Base-by-base conservation (phyloP, 352 stramenopile genomes). In the Poterioochromonas sp. region DNA sequence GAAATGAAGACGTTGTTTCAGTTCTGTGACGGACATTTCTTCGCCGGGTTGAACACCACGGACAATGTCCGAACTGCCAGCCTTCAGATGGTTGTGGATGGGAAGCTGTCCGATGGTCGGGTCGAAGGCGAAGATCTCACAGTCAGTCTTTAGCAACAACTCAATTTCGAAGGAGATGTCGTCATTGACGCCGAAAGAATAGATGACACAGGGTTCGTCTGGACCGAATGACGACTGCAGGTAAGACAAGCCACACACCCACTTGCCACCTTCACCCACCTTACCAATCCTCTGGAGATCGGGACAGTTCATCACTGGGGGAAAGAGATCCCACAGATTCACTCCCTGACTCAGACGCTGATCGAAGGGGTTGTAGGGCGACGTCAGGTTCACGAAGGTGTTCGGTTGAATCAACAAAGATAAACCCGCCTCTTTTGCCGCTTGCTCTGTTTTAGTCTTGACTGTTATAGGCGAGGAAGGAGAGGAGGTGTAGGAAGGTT, bases 221-320 rank as follows among this genome's bases (percentile, higher is more conserved):
- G 34, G 15, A n/a, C n/a, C n/a, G n/a, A n/a, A n/a, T n/a, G n/a
- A n/a, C n/a, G n/a, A n/a, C n/a, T 32, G 29, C 53, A 78, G 20
- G 1, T 65, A 29, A n/a, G 44, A 62, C 26, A 80, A 40, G 1
- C 77, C 77, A 43, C 77, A 80, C 11, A 80, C 79, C 77, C 77
- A 80, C 34, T 80, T 80, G 12, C 77, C 77, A 34, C 77, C 77
- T 39, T 80, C 77, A 32, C 77, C 77, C 20, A 80, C 68, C 34
- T 71, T 64, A 32, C 77, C 77, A 5, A 80, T 18, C 35, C 77
- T 34, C 20, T 78, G 18, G 12, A 79, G 76, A 54, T 77, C 77
- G 39, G 77, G 77, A 64, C 77, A 80, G 20, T n/a, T 53, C 29
- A 80, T 41, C 8, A 34, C 34, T 11, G 77, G 77, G 22, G 77